Evolutionary conservation across 1,284 basidiomycete genomes (phyloP).

Genomic region (Sporisorium graminicola): DNA sequence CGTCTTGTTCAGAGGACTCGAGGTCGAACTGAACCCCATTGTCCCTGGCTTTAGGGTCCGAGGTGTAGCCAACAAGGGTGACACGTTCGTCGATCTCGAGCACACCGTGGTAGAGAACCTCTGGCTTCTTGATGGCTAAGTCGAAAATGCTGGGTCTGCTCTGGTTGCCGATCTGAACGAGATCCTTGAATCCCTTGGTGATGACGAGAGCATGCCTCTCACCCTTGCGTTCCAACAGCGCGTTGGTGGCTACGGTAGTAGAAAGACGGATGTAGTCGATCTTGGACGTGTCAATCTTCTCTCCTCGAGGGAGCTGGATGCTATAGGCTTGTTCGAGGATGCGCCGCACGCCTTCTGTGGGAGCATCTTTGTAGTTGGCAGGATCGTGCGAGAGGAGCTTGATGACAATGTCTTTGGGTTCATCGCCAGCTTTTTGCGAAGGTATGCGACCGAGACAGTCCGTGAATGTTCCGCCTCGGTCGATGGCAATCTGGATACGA

Average conservation of each 20-base stretch:
- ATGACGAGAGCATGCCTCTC: conserved; percentile 90
- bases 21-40: conserved; percentile 71
- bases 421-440: conserved; percentile 10
- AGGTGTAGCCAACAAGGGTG: conserved; percentile 90
- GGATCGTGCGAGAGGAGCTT: conserved; percentile 71
- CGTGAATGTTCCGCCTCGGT: conserved; percentile 69
- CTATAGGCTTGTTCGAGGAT: conserved; percentile 84
- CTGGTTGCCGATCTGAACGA: conserved; percentile 92
- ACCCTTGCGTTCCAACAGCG: conserved; percentile 92
- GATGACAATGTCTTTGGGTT: conserved; percentile 68
- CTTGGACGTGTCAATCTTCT: conserved; percentile 81
- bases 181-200: conserved; percentile 90
- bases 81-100: conserved; percentile 94
- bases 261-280: conserved; percentile 93
- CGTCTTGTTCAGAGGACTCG: conserved; percentile 23
- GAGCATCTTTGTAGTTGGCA: conserved; percentile 90
- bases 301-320: conserved; percentile 77
- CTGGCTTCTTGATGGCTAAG: conserved; percentile 74
- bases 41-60: conserved; percentile 82
- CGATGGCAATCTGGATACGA: conserved; percentile 61
- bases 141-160: conserved; percentile 81
- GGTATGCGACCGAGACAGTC: conserved; percentile 65
- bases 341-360: conserved; percentile 92
- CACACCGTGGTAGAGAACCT: conserved; percentile 82
- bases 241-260: conserved; percentile 96